Base-by-base conservation (phyloP, 805 yeast species). In the Starmerella potacharoeniae region DNA sequence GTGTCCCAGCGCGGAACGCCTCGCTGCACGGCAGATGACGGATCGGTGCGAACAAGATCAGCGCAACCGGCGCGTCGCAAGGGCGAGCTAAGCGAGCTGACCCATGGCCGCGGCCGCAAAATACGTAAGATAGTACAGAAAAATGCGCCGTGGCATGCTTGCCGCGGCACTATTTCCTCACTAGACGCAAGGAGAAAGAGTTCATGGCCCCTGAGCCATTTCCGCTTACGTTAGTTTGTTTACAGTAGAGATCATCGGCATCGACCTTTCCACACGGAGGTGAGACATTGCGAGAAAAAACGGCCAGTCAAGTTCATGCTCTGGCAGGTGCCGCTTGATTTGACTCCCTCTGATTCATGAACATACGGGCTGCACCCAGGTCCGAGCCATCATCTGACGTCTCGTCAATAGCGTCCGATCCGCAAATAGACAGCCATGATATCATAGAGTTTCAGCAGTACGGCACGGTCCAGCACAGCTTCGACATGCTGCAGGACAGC, bases 401-500 rank as follows among this genome's bases (percentile, higher is more conserved):
- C 4, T 29, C 31, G 13, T 44, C 48, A 3, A 30, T 44, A 44
- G 48, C 48, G 35, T 44, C 48, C 7, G 36, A 31, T 44, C 36
- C 45, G 29, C 33, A 6, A 28, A 33, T 10, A 8, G 13, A 33
- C 46, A 29, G 46, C 10, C 46, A 44, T n/a, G 48, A 16, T 28
- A 9, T 14, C 11, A 44, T 44, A 5, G 36, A 44, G 31, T 14
- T 44, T n/a, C 48, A 44, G 48, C 48, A 44, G 35, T 44, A 17
- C 36, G 48, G 36, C 35, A 14, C 13, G 13, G 36, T 17, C 2
- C 48, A 44, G 11, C 29, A 46, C 40, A 34, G 40, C 40, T 46
- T 46, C 16, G 39, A 46, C 16, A 33, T 46, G 49, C 49, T 46
- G 37, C 49, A 46, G 30, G 49, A 22, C 39, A 46, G 49, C 30